Evolutionary conservation across 768 basidiomycete species (phyloP), one percentile per base, ranked within the genome.

Genomic region (Trametopsis cervina): DNA sequence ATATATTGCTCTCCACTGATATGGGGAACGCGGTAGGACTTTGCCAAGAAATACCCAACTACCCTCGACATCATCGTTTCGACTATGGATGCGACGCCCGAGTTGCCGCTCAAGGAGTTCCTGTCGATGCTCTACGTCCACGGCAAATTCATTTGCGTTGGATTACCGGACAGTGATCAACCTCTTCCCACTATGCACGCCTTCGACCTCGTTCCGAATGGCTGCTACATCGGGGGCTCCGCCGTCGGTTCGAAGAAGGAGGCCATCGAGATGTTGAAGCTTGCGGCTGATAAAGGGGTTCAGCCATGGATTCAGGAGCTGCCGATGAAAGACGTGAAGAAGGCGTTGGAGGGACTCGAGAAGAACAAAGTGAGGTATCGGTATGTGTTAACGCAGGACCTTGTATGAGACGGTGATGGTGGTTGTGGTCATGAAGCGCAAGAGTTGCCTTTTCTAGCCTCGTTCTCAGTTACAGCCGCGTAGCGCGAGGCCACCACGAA

Each of bases 161-260:
- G 76, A 37, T 56, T 80, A 26, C 79, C 78, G 10, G 75, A 79
- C 41, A 66, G 71, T 6, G 62, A 67, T 20, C 60, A 77, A 9
- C 71, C 74, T 2, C 40, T 57, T 4, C 46, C 49, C 20, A 25
- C 44, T 4, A 20, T 60, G 5, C 53, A 55, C 25, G 44, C 56
- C 6, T 67, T 68, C 50, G 57, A 66, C 25, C 61, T 69, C 49
- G 59, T 59, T 20, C 48, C 43, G 7, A 61, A 56, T 42, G 62
- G 48, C 1, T 54, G 51, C 26, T 12, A 51, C 9, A 1, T 59
- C 9, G 48, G 63, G 21, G 62, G 60, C 25, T 60, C 59, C 33
- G 66, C 68, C 56, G 74, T 81, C 36, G 83, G 81, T 36, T 74
- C 68, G 61, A 80, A 78, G 65, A 67, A 71, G 46, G 81, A 83